Conservation (phyloP, 352 stramenopile species). For the Pythium insidiosum region DNA sequence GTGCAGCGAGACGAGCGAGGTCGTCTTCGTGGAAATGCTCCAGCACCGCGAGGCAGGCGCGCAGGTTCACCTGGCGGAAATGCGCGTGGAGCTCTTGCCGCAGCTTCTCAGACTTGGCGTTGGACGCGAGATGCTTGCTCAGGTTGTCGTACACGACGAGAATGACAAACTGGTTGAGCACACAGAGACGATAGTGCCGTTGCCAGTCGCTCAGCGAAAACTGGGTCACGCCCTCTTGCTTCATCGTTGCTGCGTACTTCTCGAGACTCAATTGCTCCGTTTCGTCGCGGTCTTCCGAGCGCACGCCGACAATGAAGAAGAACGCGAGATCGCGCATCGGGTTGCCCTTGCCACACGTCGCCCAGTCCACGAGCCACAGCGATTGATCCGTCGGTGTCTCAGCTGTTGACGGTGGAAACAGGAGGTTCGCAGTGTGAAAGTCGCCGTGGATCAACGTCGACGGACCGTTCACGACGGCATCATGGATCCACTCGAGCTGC, state of each 20-base stretch:
- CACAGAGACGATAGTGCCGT: slow-evolving; percentile 47
- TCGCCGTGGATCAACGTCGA: slow-evolving; percentile 71
- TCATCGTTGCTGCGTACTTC: slow-evolving; percentile 31
- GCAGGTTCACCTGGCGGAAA: slow-evolving; percentile 64
- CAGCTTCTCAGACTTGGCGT: slow-evolving; percentile 59
- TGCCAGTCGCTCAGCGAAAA: slow-evolving; percentile 33
- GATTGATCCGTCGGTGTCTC: slow-evolving; percentile 12
- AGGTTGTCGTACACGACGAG: slow-evolving; percentile 73
- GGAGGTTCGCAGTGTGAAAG: slow-evolving; percentile 75
- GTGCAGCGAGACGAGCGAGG: slow-evolving; percentile 1
- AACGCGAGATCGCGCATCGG: slow-evolving; percentile 73
- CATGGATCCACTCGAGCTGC: slow-evolving; percentile 32
- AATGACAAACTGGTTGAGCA: slow-evolving; percentile 80
- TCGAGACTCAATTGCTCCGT: slow-evolving; percentile 30
- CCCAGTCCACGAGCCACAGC: slow-evolving; percentile 76
- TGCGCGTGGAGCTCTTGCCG: slow-evolving; percentile 47
- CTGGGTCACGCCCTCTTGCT: slow-evolving; percentile 7
- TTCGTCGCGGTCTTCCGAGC: slow-evolving; percentile 26
- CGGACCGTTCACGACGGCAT: slow-evolving; percentile 39
- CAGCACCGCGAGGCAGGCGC: slow-evolving; percentile 52
- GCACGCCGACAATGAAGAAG: slow-evolving; percentile 79
- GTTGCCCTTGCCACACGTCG: slow-evolving; percentile 65
- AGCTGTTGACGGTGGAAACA: slow-evolving; percentile 25
- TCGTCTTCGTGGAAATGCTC: slow-evolving; percentile 38
- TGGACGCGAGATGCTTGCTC: slow-evolving; percentile 69